Evolutionary conservation across 441 rosid species (phyloP).

Genomic region (Pelargonium cotyledonis): DNA sequence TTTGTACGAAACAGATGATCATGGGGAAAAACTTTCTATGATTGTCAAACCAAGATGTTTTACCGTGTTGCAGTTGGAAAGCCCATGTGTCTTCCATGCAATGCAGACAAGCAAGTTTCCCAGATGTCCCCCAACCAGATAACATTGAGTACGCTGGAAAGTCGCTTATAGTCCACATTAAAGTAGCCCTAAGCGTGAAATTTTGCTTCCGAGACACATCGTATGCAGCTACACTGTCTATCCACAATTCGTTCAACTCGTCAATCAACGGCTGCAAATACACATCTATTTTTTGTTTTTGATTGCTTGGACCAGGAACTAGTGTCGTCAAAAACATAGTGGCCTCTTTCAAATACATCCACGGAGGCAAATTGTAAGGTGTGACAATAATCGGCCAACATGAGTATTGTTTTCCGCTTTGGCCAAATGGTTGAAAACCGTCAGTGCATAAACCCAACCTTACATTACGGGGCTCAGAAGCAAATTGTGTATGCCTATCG

Average conservation of each 20-base stretch:
- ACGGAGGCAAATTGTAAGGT: conserved; percentile 19
- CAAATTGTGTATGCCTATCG: neutral
- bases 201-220: conserved; percentile 1
- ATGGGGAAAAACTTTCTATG: no score
- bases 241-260: conserved; percentile 18
- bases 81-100: no score
- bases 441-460: neutral
- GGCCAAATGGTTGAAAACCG: conserved; percentile 13
- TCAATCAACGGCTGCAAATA: conserved; percentile 20
- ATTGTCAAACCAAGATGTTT: no score
- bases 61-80: neutral
- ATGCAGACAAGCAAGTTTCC: conserved; percentile 4
- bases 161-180: conserved; percentile 20
- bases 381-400: conserved; percentile 7
- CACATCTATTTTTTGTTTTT: conserved; percentile 17
- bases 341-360: conserved; percentile 14
- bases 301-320: neutral
- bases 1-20: no score
- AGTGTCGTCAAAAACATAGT: neutral
- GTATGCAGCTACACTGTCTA: conserved; percentile 2
- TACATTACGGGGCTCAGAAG: conserved; percentile 8
- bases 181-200: neutral
- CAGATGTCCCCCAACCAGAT: conserved; percentile 22
- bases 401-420: neutral
- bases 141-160: conserved; percentile 14